These are phyloP conservation scores for Lachancea quebecensis DNA, from an alignment of 805 yeast species.

Conservation along the genomic window DNA sequence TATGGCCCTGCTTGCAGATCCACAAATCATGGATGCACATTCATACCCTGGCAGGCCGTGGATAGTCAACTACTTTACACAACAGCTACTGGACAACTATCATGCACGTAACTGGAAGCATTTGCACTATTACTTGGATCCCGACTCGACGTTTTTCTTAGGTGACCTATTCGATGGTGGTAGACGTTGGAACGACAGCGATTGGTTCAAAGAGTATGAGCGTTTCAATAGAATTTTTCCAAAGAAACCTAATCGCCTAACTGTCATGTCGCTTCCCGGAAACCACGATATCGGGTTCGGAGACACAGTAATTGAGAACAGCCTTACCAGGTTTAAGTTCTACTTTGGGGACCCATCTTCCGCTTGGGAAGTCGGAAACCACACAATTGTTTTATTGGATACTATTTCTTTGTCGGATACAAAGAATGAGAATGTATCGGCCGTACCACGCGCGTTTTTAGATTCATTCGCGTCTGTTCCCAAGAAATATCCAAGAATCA, in stretches of 20 bases:
- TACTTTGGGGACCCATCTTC: slow-evolving; percentile 67
- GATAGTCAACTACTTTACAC: slow-evolving; percentile 47
- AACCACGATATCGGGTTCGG: slow-evolving; percentile 97
- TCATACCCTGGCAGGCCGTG: slow-evolving; percentile 72
- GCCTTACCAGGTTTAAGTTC: slow-evolving; percentile 56
- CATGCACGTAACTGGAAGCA: slow-evolving; percentile 66
- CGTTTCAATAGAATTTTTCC: slow-evolving; percentile 69
- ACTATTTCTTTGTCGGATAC: slow-evolving; percentile 73
- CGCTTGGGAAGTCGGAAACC: slow-evolving; percentile 51
- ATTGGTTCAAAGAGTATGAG: slow-evolving; percentile 63
- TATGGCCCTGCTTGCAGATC: slow-evolving; percentile 76
- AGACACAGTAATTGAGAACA: slow-evolving; percentile 50
- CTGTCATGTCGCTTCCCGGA: slow-evolving; percentile 61
- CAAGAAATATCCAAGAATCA: slow-evolving; percentile 48
- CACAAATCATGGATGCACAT: slow-evolving; percentile 83
- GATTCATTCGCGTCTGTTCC: slow-evolving; percentile 29
- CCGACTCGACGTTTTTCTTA: slow-evolving; percentile 69
- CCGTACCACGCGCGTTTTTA: slow-evolving; percentile 48
- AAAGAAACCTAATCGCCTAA: slow-evolving; percentile 38
- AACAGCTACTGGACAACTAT: slow-evolving; percentile 65
- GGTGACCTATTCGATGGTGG: slow-evolving; percentile 97
- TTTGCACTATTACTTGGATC: slow-evolving; percentile 52
- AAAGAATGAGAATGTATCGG: slow-evolving; percentile 37
- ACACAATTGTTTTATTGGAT: slow-evolving; percentile 71
- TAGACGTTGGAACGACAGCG: slow-evolving; percentile 66